Evolutionary conservation across 176 grass and related monocot species (phyloP), one percentile per base, ranked within the genome.

Genomic region (Oryza meyeriana): DNA sequence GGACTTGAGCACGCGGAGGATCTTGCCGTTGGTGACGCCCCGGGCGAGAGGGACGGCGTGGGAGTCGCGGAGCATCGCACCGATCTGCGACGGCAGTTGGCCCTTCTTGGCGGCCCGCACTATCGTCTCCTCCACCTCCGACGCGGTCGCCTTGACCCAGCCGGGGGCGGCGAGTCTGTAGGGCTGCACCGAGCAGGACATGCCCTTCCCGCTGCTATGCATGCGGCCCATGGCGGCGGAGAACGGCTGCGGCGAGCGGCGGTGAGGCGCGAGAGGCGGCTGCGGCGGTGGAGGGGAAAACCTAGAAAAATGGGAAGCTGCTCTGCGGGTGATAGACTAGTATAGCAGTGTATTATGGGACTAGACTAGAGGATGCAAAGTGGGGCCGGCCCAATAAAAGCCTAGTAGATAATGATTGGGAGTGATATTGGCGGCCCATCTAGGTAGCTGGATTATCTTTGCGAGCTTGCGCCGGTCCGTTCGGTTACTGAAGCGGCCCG

Each of bases 121-220:
- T 77, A 89, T 85, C 63, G 10, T 12, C 2, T 80, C 76, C 82
- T 85, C 83, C 64, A 77, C 71, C 14, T 89, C 78, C 33, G 41
- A 77, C 62, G 71, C 71, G 18, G 81, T 10, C 13, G 76, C 40
- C 85, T 76, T 96, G 76, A 93, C 88, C 90, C 93, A 96, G 36
- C 40, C 55, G 0, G 90, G 86, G 22, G 94, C 86, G 4, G 78
- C 69, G 64, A 88, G 79, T 78, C 78, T 63, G 83, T 93, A 91
- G 48, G 90, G 90, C 0, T 89, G 30, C 74, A 89, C 94, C 20
- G 88, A 93, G 13, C 88, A 85, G 20, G 94, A 93, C 79, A 96
- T 91, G 77, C 94, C 88, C 90, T 96, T 96, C n/a, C 93, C 90
- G 14, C 35, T 67, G 36, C 93, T 92, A 72, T 96, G 88, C 90